Percentiles rank a stretch among this genome's conserved stretches.
Conservation (phyloP, 257 asterid species). For the Handroanthus guayacan region DNA sequence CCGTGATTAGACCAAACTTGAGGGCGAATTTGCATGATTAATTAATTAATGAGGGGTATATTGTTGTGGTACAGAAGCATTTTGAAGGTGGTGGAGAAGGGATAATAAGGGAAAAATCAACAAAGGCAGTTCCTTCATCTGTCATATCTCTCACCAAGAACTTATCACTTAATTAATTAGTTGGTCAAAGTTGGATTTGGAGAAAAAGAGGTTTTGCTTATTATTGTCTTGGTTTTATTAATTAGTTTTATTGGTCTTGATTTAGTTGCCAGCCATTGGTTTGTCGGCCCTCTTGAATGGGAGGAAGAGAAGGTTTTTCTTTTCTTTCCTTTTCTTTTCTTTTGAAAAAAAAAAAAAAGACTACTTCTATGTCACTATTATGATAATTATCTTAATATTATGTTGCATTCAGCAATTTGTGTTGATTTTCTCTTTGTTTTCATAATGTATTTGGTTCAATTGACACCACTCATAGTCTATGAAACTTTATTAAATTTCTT, state of each 20-base stretch:
- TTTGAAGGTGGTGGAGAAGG: constrained; percentile 44
- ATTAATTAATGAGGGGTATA: no score
- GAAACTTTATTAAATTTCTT: no score
- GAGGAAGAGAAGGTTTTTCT: background rate
- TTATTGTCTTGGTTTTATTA: background rate
- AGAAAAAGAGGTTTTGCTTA: background rate
- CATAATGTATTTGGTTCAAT: no score
- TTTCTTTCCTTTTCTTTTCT: background rate
- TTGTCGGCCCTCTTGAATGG: background rate
- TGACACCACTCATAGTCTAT: no score
- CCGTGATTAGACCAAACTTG: no score
- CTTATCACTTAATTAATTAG: constrained; percentile 49
- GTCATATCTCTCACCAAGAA: constrained; percentile 51
- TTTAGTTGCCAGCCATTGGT: background rate
- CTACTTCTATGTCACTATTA: no score
- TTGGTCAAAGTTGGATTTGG: constrained; percentile 45
- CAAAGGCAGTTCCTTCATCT: constrained; percentile 41
- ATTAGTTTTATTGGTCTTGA: background rate
- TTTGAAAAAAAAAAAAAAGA: no score
- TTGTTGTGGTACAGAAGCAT: constrained; percentile 46
- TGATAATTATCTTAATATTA: no score
- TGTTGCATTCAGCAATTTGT: no score
- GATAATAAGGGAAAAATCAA: constrained; percentile 38
- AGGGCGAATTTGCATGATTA: no score
- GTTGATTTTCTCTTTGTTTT: no score